Percentiles rank a stretch among this genome's conserved stretches.
Conservation (phyloP, 768 basidiomycete genomes). For the Termitomyces sp. region DNA sequence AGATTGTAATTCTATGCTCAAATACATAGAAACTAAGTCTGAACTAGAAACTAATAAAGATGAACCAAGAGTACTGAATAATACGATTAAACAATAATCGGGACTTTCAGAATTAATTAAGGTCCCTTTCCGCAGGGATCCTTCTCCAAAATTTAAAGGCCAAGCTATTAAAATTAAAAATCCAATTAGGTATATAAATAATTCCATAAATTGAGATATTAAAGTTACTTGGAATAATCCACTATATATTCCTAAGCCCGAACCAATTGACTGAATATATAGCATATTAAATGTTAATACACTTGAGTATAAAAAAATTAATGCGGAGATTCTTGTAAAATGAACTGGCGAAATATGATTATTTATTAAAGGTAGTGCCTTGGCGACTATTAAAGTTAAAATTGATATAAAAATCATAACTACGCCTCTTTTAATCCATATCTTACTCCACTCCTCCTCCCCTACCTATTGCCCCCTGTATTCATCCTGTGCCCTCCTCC, state of each 20-base stretch:
- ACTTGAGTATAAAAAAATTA: conserved; percentile 3
- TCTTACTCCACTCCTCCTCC: too few species aligned
- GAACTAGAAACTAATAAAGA: neutral
- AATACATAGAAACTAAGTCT: neutral
- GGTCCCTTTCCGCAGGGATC: neutral
- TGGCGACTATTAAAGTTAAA: conserved; percentile 4
- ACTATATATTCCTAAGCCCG: conserved; percentile 3
- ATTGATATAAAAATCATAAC: conserved; percentile 6
- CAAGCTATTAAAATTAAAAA: conserved; percentile 4
- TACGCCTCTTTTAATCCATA: neutral
- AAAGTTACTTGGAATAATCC: conserved; percentile 4
- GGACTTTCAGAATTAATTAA: neutral
- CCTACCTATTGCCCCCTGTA: too few species aligned
- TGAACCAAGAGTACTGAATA: conserved; percentile 1
- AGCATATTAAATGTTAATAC: conserved; percentile 5
- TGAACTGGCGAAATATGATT: conserved; percentile 3
- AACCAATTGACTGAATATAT: conserved; percentile 4
- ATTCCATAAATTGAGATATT: conserved; percentile 4
- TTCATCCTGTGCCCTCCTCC: too few species aligned
- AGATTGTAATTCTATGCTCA: neutral
- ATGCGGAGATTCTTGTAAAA: conserved; percentile 4
- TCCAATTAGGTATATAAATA: conserved; percentile 5
- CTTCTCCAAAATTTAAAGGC: neutral
- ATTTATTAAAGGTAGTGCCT: conserved; percentile 4
- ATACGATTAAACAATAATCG: conserved; percentile 4